Evolutionary conservation across 2,329 filamentous ascomycete genomes (phyloP).

Genomic region (Bipolaris bicolor): DNA sequence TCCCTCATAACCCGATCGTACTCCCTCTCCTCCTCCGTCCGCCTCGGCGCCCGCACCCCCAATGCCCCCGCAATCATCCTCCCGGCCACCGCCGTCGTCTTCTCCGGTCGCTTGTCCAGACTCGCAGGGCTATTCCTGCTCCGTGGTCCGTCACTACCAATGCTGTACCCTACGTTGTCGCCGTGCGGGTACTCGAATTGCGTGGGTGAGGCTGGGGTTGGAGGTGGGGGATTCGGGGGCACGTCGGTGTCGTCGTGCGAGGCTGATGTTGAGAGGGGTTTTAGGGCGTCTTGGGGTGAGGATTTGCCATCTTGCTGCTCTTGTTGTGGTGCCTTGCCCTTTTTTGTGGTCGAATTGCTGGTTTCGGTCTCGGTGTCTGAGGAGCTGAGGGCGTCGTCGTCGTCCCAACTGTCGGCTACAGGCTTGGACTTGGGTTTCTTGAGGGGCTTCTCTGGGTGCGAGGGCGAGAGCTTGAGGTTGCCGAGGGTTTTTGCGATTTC

Average conservation of each 20-base stretch:
- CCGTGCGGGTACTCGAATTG: constrained; percentile 39
- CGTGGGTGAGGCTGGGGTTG: constrained; percentile 45
- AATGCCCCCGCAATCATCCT: constrained; percentile 88
- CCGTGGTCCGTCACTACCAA: constrained; percentile 17
- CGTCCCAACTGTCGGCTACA: constrained; percentile 77
- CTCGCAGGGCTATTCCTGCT: constrained; percentile 32
- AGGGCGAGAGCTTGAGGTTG: constrained; percentile 45
- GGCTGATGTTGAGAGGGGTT: constrained; percentile 25
- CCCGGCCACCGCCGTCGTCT: constrained; percentile 88
- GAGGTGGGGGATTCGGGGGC: constrained; percentile 41
- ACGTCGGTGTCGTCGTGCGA: constrained; percentile 8
- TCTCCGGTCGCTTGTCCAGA: constrained; percentile 70
- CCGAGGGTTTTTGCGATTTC: constrained; percentile 48
- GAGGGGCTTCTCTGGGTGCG: constrained; percentile 37
- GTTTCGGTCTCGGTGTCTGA: constrained; percentile 43
- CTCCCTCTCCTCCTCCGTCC: constrained; percentile 85
- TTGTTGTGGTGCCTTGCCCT: neutral
- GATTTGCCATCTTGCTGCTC: neutral
- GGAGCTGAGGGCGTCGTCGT: constrained; percentile 71
- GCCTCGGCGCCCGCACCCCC: constrained; percentile 78
- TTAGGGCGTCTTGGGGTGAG: constrained; percentile 19
- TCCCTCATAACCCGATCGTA: constrained; percentile 84
- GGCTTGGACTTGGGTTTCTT: constrained; percentile 45
- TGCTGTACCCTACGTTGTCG: constrained; percentile 29
- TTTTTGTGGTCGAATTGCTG: constrained; percentile 1